Base-by-base conservation (phyloP, 2,329 filamentous ascomycete genomes). In the Clarireedia homoeocarpa region DNA sequence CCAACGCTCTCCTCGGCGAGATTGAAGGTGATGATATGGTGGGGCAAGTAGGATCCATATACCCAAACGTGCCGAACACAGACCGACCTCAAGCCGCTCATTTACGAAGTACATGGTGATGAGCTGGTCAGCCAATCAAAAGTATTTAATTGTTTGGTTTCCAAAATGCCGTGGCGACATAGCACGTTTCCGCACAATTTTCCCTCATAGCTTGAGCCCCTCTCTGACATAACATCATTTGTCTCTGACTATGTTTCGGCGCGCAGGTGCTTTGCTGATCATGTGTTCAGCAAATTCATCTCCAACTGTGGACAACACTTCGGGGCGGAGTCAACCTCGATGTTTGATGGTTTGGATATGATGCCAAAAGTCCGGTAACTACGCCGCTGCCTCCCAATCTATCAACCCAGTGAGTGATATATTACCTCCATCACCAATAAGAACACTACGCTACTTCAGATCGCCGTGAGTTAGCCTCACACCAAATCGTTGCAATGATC, bases 381-480 rank as follows among this genome's bases (percentile, higher is more conserved):
- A 78, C 1, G 74, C 75, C 23, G 72, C 67, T 30, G 70, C 67
- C 60, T 78, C 75, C 75, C 75, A 78, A 60, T 77, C 76, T 24
- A 78, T 55, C 24, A 78, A 68, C 2, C 70, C 75, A 51, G 66
- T 67, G 40, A 77, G n/a, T n/a, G n/a, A n/a, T n/a, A n/a, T n/a
- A n/a, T n/a, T 67, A 12, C 70, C 66, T 14, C 71, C 71, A 5
- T 69, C 52, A 15, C 67, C 59, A 1, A 72, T 65, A 7, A 78
- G 58, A 24, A 79, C 75, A 58, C 78, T 79, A 15, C 72, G 63
- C 10, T 70, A 71, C 23, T 69, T 69, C 6, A 82, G 69, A 62
- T 82, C 78, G 4, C 73, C 73, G 67, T 82, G 77, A 3, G 77
- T 78, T 57, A 82, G 75, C 44, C 58, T 59, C 24, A 62, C 55